A percentile compares a stretch with the other conserved stretches of the same genome.
Evolutionary conservation across 768 basidiomycete genomes (phyloP).

Genomic region (Hysterangium stoloniferum): DNA sequence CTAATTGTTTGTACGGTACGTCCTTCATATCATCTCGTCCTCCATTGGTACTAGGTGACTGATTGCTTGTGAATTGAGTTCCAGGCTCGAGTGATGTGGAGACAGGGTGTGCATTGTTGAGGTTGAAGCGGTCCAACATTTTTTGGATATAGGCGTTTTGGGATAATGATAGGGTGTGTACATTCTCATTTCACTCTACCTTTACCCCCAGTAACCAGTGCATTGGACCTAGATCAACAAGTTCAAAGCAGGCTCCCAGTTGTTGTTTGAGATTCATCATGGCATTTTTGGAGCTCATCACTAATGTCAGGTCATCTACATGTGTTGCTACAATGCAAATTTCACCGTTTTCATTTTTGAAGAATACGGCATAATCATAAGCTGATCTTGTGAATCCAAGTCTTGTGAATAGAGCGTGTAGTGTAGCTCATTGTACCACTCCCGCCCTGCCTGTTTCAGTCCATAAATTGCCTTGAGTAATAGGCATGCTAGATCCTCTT

Average conservation of each 20-base stretch:
- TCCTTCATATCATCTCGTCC: conserved; percentile 8
- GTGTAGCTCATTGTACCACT: conserved; percentile 30
- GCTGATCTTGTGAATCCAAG: too few species aligned
- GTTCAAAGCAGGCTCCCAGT: not conserved
- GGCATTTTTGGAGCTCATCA: not conserved
- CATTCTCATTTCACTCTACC: not conserved
- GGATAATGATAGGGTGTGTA: conserved; percentile 8
- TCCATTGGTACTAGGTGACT: conserved; percentile 2
- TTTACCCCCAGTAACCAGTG: conserved; percentile 9
- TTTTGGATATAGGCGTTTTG: conserved; percentile 14
- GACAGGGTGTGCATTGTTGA: not conserved
- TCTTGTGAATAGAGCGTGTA: too few species aligned
- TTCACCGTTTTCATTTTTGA: not conserved
- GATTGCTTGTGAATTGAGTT: not conserved
- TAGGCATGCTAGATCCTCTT: conserved; percentile 15
- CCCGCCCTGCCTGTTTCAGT: conserved; percentile 27
- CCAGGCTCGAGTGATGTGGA: conserved; percentile 9
- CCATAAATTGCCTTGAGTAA: conserved; percentile 27
- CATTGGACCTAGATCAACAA: not conserved
- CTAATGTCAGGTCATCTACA: not conserved
- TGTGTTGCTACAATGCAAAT: not conserved
- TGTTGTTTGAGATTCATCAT: not conserved
- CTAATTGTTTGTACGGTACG: conserved; percentile 18
- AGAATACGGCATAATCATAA: too few species aligned
- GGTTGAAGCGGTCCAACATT: conserved; percentile 11